Conservation (phyloP, 192 early-diverging fungal genomes). For the Backusella liffmaniae region DNA sequence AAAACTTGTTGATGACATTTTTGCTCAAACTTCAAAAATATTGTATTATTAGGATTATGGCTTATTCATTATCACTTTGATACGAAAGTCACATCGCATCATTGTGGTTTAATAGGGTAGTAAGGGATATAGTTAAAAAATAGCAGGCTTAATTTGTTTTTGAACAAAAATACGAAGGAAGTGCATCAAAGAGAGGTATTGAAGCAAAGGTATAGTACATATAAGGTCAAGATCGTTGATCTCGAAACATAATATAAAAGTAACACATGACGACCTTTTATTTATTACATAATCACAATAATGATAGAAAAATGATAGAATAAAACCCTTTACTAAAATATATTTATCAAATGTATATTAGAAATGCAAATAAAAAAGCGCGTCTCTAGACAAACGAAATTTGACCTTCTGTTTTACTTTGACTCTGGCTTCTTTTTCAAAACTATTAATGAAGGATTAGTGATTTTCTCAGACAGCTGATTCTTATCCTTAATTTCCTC, state of each 20-base stretch:
- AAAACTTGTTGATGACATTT: background rate
- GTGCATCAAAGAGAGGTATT: background rate
- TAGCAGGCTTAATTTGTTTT: background rate
- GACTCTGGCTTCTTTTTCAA: background rate
- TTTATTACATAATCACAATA: no score
- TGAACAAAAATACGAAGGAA: background rate
- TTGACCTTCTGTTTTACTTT: background rate
- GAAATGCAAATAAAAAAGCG: background rate
- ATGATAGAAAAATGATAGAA: no score
- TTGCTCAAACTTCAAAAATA: background rate
- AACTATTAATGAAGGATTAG: background rate
- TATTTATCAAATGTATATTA: background rate
- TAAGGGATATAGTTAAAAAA: background rate
- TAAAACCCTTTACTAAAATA: no score
- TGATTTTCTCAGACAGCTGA: background rate
- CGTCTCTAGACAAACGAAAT: background rate
- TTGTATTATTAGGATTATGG: background rate
- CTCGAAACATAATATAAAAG: background rate
- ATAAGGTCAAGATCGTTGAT: background rate
- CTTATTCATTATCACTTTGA: background rate
- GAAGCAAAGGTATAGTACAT: background rate
- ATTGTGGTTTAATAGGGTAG: background rate
- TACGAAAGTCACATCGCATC: background rate
- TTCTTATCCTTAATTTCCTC: slow-evolving; percentile 1
- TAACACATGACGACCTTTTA: no score